Evolutionary conservation across 306 rosid species (phyloP).

Genomic region (Erythrophleum fordii): DNA sequence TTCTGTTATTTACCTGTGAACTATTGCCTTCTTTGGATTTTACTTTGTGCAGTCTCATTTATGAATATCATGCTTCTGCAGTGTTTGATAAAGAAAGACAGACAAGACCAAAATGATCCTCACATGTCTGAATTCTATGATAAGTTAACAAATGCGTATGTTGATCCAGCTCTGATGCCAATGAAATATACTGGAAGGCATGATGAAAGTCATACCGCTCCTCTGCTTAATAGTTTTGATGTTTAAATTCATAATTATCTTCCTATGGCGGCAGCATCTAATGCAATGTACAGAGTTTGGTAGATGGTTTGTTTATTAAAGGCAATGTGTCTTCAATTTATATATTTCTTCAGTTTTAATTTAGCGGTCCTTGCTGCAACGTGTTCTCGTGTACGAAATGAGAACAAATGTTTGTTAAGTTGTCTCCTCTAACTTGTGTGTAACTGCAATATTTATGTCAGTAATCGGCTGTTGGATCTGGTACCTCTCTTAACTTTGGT

Average conservation of each 20-base stretch:
- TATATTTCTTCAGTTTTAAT: neutral
- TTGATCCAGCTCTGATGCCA: conserved; percentile 68
- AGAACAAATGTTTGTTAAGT: neutral
- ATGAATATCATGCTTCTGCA: conserved; percentile 45
- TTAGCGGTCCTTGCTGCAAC: neutral
- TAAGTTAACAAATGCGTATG: conserved; percentile 58
- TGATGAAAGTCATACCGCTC: conserved; percentile 51
- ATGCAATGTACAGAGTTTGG: neutral
- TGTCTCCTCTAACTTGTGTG: neutral
- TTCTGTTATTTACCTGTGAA: conserved; percentile 8
- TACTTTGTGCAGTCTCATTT: conserved; percentile 23
- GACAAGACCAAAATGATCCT: conserved; percentile 59
- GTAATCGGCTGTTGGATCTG: too few relatives aligned
- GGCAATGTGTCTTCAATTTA: conserved; percentile 10
- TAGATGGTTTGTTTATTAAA: conserved; percentile 14
- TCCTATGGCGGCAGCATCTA: conserved; percentile 11
- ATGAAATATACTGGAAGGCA: conserved; percentile 42
- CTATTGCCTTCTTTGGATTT: neutral
- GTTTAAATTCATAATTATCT: conserved; percentile 34
- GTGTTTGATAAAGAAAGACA: conserved; percentile 81
- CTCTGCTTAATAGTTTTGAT: conserved; percentile 57
- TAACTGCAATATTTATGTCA: neutral
- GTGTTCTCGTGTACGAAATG: neutral
- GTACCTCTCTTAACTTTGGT: too few relatives aligned
- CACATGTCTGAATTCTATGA: conserved; percentile 59